Evolutionary conservation across 2,329 filamentous ascomycete species (phyloP).

Genomic region (Alternaria metachromatica): DNA sequence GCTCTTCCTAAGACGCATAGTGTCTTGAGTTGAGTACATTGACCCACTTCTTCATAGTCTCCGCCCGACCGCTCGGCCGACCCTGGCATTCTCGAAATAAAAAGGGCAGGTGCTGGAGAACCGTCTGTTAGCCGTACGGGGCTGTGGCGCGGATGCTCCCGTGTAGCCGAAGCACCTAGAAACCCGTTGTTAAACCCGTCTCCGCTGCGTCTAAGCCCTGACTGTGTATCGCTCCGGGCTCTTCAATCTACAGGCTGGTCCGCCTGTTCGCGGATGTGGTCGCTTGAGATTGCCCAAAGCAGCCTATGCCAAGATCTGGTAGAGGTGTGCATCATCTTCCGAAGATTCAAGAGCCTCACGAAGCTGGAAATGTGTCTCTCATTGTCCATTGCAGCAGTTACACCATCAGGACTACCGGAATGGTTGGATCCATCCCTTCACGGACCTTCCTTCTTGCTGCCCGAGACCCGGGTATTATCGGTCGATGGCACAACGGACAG

Average conservation of each 20-base stretch:
- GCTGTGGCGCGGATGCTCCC: neutral
- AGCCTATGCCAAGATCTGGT: neutral
- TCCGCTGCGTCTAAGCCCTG: neutral
- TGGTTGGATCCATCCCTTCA: conserved; percentile 9
- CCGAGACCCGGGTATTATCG: conserved; percentile 41
- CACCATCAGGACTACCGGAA: conserved; percentile 36
- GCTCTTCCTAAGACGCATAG: neutral
- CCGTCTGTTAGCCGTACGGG: neutral
- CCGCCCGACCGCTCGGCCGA: neutral
- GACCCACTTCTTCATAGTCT: neutral
- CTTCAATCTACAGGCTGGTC: neutral
- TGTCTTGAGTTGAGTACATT: neutral
- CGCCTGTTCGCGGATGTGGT: neutral
- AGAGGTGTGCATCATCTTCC: neutral
- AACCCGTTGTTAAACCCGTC: neutral
- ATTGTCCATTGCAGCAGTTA: conserved; percentile 1
- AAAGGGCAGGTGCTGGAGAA: neutral
- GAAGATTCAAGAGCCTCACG: neutral
- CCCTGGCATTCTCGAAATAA: neutral
- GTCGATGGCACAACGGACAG: conserved; percentile 48
- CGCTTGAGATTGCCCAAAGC: neutral
- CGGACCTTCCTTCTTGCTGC: conserved; percentile 9
- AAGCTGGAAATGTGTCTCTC: neutral
- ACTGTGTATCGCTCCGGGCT: neutral
- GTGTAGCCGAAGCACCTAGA: neutral